Percentiles rank a stretch among this genome's conserved stretches.
Evolutionary conservation across 2,329 filamentous ascomycete genomes (phyloP).

Genomic region (Penicillium decumbens): DNA sequence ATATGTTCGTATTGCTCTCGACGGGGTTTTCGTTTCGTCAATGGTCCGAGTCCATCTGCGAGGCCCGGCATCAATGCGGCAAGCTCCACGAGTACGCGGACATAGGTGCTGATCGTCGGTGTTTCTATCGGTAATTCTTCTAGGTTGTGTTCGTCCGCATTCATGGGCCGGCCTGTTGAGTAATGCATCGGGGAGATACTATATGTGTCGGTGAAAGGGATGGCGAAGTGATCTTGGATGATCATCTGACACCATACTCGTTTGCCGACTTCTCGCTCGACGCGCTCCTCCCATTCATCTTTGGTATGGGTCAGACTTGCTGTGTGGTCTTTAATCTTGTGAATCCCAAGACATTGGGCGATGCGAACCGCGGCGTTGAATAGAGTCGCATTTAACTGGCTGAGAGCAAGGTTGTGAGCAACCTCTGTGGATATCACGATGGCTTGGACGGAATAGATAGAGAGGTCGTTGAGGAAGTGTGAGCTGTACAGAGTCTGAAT

Average conservation of each 20-base stretch:
- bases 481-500: slow-evolving; percentile 31
- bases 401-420: slow-evolving; percentile 38
- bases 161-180: slow-evolving; percentile 30
- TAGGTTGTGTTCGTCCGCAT: slow-evolving; percentile 35
- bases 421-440: slow-evolving; percentile 37
- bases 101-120: slow-evolving; percentile 25
- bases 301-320: slow-evolving; percentile 5
- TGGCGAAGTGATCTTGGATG: slow-evolving; percentile 38
- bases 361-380: slow-evolving; percentile 36
- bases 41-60: slow-evolving; percentile 34
- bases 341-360: slow-evolving; percentile 29
- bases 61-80: slow-evolving; percentile 34
- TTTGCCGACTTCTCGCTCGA: slow-evolving; percentile 33
- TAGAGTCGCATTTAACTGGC: slow-evolving; percentile 34
- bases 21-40: slow-evolving; percentile 30
- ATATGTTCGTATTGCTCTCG: slow-evolving; percentile 39
- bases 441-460: slow-evolving; percentile 33
- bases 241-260: slow-evolving; percentile 38
- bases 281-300: slow-evolving; percentile 24
- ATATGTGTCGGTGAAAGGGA: slow-evolving; percentile 38
- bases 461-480: slow-evolving; percentile 33
- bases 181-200: slow-evolving; percentile 37
- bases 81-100: slow-evolving; percentile 29
- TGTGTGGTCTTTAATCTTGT: slow-evolving; percentile 23
- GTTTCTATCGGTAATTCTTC: slow-evolving; percentile 14